Evolutionary conservation across 306 rosid species (phyloP), one percentile per base, ranked within the genome.

Genomic region (Lablab purpureus): DNA sequence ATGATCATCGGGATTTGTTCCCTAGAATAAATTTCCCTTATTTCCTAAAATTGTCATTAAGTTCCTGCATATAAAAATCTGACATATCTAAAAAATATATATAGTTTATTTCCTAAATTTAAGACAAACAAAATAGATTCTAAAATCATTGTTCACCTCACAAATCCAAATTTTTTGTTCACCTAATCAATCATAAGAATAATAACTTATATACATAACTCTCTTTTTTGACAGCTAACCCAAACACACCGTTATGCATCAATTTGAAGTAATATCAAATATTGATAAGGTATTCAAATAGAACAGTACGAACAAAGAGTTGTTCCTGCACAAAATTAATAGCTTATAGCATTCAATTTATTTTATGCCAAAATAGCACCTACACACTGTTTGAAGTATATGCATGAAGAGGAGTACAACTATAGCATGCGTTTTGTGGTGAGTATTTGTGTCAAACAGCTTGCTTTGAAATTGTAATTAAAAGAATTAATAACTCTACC

Each of bases 401-500:
- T 34, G 28, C 17, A 84, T 55, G 55, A 18, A 59, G 8, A 52
- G 64, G 56, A 78, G 65, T 25, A 66, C 14, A 68, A 45, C 69
- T 49, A 45, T 54, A 67, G 73, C 55, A 63, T 13, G 59, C 40
- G 25, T 15, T 45, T 46, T 73, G 41, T 19, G 59, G 6, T 4
- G 52, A 4, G 30, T 47, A 45, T 12, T 5, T 37, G 17, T 22
- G 69, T 21, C 60, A 12, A 71, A 34, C 67, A 72, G 56, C 40
- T 6, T 40, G 41, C 19, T 45, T 49, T 40, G 23, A 45, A 5
- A 27, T 23, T 60, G 15, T 45, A 50, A 73, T 3, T 66, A 45
- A 72, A 71, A 40, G n/a, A 69, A 74, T 80, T 28, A 83, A 74
- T 56, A 19, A 74, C 45, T 12, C 56, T 91, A 96, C 99, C 99